Base-by-base conservation (phyloP, 768 basidiomycete species). In the Terana coerulea region DNA sequence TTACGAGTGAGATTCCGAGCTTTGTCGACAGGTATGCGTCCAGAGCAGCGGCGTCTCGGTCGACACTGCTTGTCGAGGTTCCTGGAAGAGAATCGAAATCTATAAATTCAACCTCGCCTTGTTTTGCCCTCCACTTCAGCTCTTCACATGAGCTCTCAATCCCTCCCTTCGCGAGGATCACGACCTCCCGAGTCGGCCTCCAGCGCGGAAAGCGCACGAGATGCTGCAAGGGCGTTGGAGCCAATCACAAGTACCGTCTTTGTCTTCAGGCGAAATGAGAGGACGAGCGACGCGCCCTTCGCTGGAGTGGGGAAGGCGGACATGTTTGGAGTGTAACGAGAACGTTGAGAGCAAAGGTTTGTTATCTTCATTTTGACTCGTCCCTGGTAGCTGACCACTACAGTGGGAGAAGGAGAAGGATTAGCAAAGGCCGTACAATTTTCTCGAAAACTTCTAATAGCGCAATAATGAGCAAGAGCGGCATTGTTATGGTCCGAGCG, bases 131-230 rank as follows among this genome's bases (percentile, higher is more conserved):
- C 80, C 83, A 88, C 60, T 67, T 70, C 1, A 95, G 61, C 63
- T 95, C 90, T 11, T 86, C 81, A 64, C 84, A 86, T n/a, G 82
- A 78, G 10, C 67, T 57, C 0, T 58, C 56, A 2, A 73, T 44
- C 0, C 80, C 79, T 0, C 80, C 80, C 8, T 72, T 74, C 0
- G 77, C 70, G 6, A 90, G 61, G n/a, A 95, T 67, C 24, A 84
- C 67, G 28, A 95, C 92, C 8, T 65, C 59, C n/a, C 0, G 87
- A 81, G 54, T 85, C 84, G 3, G 92, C 87, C 63, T 95, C 91
- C 30, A 95, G 76, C 1, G 89, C 83, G 15, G 86, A 74, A 59
- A 88, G 90, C 1, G 88, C 85, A 41, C 95, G 81, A n/a, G 81
- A 77, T 0, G 93, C 92, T 0, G 93, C 93, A 2, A 98, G 78